Evolutionary conservation across 2,329 filamentous ascomycete species (phyloP).

Genomic region (Emmonsia crescens): DNA sequence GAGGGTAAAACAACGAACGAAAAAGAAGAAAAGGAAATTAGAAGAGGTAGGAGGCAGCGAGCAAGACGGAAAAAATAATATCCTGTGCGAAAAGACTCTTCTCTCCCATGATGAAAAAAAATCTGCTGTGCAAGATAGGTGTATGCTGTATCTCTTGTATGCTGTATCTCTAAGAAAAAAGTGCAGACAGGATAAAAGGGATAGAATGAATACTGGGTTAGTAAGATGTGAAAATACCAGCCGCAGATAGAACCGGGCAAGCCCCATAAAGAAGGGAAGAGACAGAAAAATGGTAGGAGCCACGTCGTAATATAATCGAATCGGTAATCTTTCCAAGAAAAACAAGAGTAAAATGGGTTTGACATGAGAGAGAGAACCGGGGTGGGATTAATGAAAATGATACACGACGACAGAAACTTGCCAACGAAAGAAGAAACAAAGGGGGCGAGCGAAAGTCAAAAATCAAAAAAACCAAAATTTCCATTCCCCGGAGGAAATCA

Average conservation of each 20-base stretch:
- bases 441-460: not conserved
- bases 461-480: constrained; percentile 12
- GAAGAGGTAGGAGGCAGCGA: constrained; percentile 7
- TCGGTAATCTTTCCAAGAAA: not conserved
- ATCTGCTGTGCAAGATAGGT: constrained; percentile 9
- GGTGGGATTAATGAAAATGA: not conserved
- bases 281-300: not conserved
- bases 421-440: not conserved
- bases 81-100: constrained; percentile 3
- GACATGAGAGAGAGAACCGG: not conserved
- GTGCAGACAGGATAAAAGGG: not conserved
- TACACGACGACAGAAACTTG: not conserved
- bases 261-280: not conserved
- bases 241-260: not conserved
- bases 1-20: constrained; percentile 6
- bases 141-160: constrained; percentile 21
- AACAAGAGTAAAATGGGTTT: not conserved
- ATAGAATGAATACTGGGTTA: not conserved
- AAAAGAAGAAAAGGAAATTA: not conserved
- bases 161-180: constrained; percentile 13
- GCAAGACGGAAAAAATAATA: constrained; percentile 10
- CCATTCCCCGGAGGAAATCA: constrained; percentile 10
- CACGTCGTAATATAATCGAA: not conserved
- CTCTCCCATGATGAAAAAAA: not conserved
- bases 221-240: not conserved